These are phyloP conservation scores for Antrodiella citrinella DNA, from an alignment of 768 basidiomycete genomes.

Conservation along the genomic window DNA sequence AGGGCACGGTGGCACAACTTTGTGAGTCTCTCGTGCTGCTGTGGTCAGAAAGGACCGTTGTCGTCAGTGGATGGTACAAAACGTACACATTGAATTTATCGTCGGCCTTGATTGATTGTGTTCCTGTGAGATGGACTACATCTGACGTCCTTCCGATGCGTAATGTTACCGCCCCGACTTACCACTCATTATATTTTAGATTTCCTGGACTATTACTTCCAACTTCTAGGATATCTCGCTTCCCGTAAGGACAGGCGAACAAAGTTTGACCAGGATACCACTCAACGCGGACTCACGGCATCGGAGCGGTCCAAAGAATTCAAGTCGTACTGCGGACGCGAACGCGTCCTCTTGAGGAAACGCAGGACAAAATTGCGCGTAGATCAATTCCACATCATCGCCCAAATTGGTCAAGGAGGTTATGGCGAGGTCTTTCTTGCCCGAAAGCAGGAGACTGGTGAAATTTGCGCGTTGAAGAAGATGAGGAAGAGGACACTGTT, in stretches of 20 bases:
- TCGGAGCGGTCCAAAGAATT: constrained; percentile 70
- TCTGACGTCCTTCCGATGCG: too few relatives aligned
- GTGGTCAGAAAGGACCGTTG: too few relatives aligned
- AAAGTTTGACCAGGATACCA: constrained; percentile 78
- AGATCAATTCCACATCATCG: constrained; percentile 96
- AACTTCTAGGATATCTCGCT: constrained; percentile 83
- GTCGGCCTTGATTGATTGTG: too few relatives aligned
- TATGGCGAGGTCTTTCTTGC: constrained; percentile 98
- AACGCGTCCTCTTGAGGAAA: constrained; percentile 86
- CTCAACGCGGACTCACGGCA: constrained; percentile 47
- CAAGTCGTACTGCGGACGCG: constrained; percentile 88
- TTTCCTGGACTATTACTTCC: constrained; percentile 98
- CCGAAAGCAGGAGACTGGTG: constrained; percentile 88
- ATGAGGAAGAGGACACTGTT: constrained; percentile 91
- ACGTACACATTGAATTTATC: too few relatives aligned
- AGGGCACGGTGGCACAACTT: constrained; percentile 94
- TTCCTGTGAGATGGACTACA: too few relatives aligned
- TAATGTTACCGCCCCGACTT: too few relatives aligned
- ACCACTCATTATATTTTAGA: constrained; percentile 40
- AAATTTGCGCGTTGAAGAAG: constrained; percentile 96
- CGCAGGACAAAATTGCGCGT: constrained; percentile 89
- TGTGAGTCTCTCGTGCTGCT: constrained; percentile 53
- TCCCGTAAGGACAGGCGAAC: constrained; percentile 77
- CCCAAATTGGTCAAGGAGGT: constrained; percentile 97
- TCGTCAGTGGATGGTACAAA: too few relatives aligned